Conservation (phyloP, 306 rosid genomes). For the Rosa persica region DNA sequence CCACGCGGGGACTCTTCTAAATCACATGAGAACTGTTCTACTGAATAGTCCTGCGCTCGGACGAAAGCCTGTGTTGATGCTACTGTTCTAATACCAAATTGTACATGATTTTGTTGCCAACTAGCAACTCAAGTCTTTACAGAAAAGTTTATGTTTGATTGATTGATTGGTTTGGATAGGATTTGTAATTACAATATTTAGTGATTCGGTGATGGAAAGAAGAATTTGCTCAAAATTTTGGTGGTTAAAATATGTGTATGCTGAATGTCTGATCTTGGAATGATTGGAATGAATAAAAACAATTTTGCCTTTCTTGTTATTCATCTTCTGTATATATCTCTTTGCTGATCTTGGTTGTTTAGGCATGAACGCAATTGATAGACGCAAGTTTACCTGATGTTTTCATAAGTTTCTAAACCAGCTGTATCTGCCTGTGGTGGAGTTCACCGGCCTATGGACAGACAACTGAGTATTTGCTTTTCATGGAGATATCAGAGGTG, state of each 20-base stretch:
- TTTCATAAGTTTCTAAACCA: neutral
- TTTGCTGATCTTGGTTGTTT: neutral
- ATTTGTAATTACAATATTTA: conserved; percentile 27
- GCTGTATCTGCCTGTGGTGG: neutral
- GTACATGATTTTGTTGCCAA: conserved; percentile 48
- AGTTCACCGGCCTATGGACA: neutral
- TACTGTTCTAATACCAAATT: conserved; percentile 28
- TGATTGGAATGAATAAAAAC: conserved; percentile 17
- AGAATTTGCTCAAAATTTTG: neutral
- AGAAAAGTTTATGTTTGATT: conserved; percentile 28
- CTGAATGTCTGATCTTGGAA: neutral
- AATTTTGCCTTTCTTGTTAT: conserved; percentile 3
- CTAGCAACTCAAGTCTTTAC: conserved; percentile 23
- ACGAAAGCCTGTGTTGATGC: conserved; percentile 12
- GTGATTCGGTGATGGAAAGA: conserved; percentile 9
- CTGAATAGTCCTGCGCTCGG: neutral
- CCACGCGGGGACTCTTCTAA: neutral
- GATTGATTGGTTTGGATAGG: conserved; percentile 29
- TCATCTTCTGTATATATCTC: neutral
- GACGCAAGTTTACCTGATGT: neutral
- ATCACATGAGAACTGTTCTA: neutral
- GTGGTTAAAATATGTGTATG: neutral
- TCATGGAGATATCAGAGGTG: neutral
- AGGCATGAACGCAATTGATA: neutral
- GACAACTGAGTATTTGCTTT: neutral